These are phyloP conservation scores for Lunularia cruciata DNA, from an alignment of 225 moss, liverwort and hornwort species.

Conservation along the genomic window DNA sequence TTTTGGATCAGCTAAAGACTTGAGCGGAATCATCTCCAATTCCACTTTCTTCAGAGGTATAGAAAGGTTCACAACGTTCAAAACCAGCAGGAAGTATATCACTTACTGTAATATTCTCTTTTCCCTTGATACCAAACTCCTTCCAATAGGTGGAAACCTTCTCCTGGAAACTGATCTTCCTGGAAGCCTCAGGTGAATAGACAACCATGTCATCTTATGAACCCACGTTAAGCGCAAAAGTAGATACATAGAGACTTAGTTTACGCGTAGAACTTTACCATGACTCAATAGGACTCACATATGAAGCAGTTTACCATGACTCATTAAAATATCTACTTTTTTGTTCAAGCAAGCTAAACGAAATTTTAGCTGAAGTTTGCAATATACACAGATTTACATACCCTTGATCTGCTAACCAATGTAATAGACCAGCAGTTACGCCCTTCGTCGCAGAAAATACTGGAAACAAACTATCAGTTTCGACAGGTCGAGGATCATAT, in stretches of 20 bases:
- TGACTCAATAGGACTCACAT: background rate
- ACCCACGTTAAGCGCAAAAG: too few species aligned
- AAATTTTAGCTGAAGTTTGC: background rate
- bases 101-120: conserved; percentile 80
- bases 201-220: too few species aligned
- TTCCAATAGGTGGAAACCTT: conserved; percentile 86
- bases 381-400: conserved; percentile 23
- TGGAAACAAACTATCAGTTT: conserved; percentile 90
- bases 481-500: conserved; percentile 93
- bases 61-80: too few species aligned
- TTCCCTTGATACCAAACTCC: conserved; percentile 79
- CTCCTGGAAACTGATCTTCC: conserved; percentile 70
- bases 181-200: too few species aligned
- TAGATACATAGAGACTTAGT: too few species aligned
- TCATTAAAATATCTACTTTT: background rate
- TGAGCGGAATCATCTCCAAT: background rate
- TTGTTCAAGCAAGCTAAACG: background rate
- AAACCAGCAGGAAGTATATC: background rate
- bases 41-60: too few species aligned
- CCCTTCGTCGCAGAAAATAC: conserved; percentile 89
- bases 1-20: too few species aligned
- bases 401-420: conserved; percentile 92
- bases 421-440: conserved; percentile 82
- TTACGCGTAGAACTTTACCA: too few species aligned
- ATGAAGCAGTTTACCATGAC: background rate